These are phyloP conservation scores for Solanum rostratum DNA, from an alignment of 257 asterid genomes.

Conservation along the genomic window DNA sequence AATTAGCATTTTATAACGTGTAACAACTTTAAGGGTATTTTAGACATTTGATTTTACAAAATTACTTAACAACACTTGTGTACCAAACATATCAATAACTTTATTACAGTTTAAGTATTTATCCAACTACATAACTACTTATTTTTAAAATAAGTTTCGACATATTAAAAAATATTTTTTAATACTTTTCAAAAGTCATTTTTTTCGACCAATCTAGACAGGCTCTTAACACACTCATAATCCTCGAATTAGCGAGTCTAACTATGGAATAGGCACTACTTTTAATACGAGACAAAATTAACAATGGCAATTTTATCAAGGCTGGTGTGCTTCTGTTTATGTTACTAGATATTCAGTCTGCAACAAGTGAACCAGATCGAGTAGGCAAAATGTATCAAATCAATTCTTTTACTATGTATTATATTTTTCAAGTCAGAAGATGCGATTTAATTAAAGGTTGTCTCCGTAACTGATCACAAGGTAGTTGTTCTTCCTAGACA, in stretches of 20 bases:
- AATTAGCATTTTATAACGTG: no score
- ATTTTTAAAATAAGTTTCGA: no score
- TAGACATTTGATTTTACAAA: fast-evolving
- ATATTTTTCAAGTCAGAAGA: neutral
- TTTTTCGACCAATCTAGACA: no score
- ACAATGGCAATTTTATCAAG: neutral
- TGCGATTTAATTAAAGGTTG: neutral
- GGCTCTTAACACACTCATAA: no score
- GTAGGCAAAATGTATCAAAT: neutral
- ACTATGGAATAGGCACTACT: neutral
- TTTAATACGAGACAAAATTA: neutral
- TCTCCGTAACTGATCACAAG: neutral
- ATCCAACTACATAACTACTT: no score
- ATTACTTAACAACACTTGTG: no score
- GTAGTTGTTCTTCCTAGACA: neutral
- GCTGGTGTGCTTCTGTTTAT: neutral
- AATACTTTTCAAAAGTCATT: no score
- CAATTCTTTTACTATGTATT: neutral
- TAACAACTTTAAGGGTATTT: no score
- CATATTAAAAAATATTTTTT: no score
- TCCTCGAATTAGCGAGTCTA: neutral
- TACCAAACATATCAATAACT: no score
- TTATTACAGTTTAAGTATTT: no score
- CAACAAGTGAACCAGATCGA: neutral
- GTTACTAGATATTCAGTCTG: neutral